phyloP scores from a whole-genome alignment of 1,284 basidiomycete genomes.

The Sporisorium reilianum region DNA sequence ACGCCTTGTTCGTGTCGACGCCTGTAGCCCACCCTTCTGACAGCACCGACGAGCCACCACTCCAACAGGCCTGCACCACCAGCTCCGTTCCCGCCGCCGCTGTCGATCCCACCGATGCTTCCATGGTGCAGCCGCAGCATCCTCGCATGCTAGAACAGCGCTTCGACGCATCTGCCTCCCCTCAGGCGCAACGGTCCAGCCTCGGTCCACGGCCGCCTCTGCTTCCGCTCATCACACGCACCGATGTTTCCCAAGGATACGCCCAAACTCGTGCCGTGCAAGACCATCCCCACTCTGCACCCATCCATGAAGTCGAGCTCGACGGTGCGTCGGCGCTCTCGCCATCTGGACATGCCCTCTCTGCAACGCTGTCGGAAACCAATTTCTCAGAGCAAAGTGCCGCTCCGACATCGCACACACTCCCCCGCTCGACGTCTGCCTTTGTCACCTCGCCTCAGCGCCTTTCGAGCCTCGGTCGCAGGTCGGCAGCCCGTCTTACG shows the following conservation, averaged over 20 bases:
- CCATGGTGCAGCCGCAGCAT: not conserved
- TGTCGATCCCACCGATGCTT: not conserved
- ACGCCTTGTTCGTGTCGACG: not conserved
- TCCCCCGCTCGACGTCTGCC: constrained; percentile 10
- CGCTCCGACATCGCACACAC: not conserved
- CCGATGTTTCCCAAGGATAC: not conserved
- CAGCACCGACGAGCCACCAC: not conserved
- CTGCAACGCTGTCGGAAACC: not conserved
- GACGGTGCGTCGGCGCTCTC: not conserved
- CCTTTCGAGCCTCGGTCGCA: constrained; percentile 32
- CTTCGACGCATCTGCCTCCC: constrained; percentile 3
- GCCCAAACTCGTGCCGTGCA: not conserved
- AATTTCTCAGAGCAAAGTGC: not conserved
- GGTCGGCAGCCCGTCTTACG: constrained; percentile 10
- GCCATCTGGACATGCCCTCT: not conserved
- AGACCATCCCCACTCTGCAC: not conserved
- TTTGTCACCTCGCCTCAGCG: constrained; percentile 31
- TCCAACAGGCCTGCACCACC: not conserved
- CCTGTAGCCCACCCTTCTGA: not conserved
- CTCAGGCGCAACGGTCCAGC: not conserved
- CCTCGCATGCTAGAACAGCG: not conserved
- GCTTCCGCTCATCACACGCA: constrained; percentile 10
- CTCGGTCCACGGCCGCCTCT: not conserved
- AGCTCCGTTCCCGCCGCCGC: not conserved
- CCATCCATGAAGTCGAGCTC: too few relatives aligned